phyloP scores from a whole-genome alignment of 2,329 filamentous ascomycete species.

The Coniochaeta sp. region DNA sequence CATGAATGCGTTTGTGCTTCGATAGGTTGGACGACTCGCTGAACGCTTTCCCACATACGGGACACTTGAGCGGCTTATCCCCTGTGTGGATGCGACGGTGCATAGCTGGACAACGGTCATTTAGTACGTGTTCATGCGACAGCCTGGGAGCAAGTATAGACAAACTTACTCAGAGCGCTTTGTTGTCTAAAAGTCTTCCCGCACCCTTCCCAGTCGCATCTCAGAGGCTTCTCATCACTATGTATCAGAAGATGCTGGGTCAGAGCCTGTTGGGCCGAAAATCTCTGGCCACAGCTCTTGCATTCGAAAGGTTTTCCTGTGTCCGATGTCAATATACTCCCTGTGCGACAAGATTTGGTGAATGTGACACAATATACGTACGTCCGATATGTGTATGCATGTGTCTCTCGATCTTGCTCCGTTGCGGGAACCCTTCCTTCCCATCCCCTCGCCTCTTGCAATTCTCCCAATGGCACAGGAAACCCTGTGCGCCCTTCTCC shows the following conservation, averaged over 20 bases:
- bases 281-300: constrained; percentile 43
- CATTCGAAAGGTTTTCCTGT: constrained; percentile 54
- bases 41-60: constrained; percentile 51
- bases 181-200: constrained; percentile 57
- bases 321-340: constrained; percentile 11
- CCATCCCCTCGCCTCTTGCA: constrained; percentile 40
- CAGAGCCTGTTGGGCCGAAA: constrained; percentile 61
- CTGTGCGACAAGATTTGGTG: background rate
- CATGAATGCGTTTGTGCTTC: constrained; percentile 57
- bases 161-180: constrained; percentile 52
- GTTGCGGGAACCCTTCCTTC: constrained; percentile 45
- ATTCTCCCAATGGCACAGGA: constrained; percentile 47
- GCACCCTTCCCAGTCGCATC: constrained; percentile 43
- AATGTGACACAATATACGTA: constrained; percentile 27
- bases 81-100: constrained; percentile 60
- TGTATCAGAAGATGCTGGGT: constrained; percentile 62
- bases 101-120: constrained; percentile 40
- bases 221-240: constrained; percentile 56
- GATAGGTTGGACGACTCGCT: constrained; percentile 60
- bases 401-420: constrained; percentile 57
- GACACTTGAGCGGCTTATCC: constrained; percentile 53
- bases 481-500: constrained; percentile 36
- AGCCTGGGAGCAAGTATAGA: background rate
- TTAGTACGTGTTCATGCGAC: background rate
- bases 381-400: constrained; percentile 59